These are phyloP conservation scores for Daldinia decipiens DNA, from an alignment of 495 filamentous ascomycete genomes.

Conservation along the genomic window DNA sequence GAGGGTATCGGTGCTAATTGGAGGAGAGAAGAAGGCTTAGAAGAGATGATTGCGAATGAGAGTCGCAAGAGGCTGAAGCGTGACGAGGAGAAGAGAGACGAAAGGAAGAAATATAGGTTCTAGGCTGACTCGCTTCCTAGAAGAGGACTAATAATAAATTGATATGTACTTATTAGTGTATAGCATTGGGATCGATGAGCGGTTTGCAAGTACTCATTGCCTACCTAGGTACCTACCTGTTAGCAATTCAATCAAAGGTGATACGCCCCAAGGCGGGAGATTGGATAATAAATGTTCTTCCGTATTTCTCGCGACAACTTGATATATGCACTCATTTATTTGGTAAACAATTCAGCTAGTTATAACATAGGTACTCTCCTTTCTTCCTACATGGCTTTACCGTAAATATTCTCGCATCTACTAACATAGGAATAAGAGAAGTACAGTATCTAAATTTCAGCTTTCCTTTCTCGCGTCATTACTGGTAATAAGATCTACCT, in stretches of 20 bases:
- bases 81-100: slow-evolving; percentile 77
- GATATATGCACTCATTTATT: neutral
- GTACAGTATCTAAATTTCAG: neutral
- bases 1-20: slow-evolving; percentile 73
- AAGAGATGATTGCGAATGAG: slow-evolving; percentile 96
- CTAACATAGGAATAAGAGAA: neutral
- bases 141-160: slow-evolving; percentile 8
- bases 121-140: slow-evolving; percentile 18
- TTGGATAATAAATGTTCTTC: neutral
- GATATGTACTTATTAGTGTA: slow-evolving; percentile 34
- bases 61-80: slow-evolving; percentile 86
- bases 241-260: slow-evolving; percentile 14
- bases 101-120: slow-evolving; percentile 55
- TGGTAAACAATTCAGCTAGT: neutral
- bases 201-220: neutral
- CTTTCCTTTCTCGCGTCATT: neutral
- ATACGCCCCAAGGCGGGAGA: neutral
- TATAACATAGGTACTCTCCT: neutral
- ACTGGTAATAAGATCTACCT: slow-evolving; percentile 36
- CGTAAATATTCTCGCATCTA: neutral
- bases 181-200: slow-evolving; percentile 12
- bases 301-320: neutral
- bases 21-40: slow-evolving; percentile 91
- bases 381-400: neutral
- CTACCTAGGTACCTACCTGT: neutral